These are phyloP conservation scores for Leucosporidium creatinivorum DNA, from an alignment of 768 basidiomycete genomes.

Conservation along the genomic window DNA sequence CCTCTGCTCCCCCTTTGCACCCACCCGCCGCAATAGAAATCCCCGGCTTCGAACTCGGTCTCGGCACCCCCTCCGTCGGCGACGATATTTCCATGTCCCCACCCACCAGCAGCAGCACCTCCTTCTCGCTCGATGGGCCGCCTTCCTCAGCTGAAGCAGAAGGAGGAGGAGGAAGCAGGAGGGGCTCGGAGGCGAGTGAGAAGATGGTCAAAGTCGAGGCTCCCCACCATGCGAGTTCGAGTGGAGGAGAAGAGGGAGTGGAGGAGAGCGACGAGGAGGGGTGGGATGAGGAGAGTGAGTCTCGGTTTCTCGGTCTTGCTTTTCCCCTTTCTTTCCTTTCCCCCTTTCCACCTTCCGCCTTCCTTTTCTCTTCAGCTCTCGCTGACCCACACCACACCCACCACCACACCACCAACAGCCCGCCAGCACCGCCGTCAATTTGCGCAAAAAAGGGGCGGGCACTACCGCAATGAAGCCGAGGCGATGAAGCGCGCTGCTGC, in stretches of 20 bases:
- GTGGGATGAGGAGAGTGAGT: slow-evolving; percentile 32
- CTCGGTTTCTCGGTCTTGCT: not conserved
- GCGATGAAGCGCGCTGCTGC: slow-evolving; percentile 30
- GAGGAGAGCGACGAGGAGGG: slow-evolving; percentile 23
- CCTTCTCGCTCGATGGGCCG: not conserved
- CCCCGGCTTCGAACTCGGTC: slow-evolving; percentile 37
- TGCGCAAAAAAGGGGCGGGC: slow-evolving; percentile 17
- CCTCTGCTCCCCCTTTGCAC: not conserved
- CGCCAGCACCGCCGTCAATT: slow-evolving; percentile 28
- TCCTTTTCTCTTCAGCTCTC: too few relatives aligned
- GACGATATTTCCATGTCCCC: slow-evolving; percentile 10
- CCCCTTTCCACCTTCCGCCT: too few relatives aligned
- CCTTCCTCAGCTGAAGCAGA: too few relatives aligned
- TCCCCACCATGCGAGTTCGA: slow-evolving; percentile 1
- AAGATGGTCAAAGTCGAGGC: slow-evolving; percentile 33
- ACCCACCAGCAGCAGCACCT: too few relatives aligned
- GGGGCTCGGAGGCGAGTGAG: slow-evolving; percentile 27
- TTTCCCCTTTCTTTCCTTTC: too few relatives aligned
- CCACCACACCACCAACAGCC: slow-evolving; percentile 10
- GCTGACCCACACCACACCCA: not conserved
- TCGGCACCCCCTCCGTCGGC: too few relatives aligned
- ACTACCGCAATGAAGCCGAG: slow-evolving; percentile 31
- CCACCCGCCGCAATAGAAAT: slow-evolving; percentile 31
- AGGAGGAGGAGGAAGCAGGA: not conserved
- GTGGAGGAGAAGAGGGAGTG: slow-evolving; percentile 1